These are phyloP conservation scores for Metarhizium brunneum DNA, from an alignment of 2,329 filamentous ascomycete species.

Conservation along the genomic window DNA sequence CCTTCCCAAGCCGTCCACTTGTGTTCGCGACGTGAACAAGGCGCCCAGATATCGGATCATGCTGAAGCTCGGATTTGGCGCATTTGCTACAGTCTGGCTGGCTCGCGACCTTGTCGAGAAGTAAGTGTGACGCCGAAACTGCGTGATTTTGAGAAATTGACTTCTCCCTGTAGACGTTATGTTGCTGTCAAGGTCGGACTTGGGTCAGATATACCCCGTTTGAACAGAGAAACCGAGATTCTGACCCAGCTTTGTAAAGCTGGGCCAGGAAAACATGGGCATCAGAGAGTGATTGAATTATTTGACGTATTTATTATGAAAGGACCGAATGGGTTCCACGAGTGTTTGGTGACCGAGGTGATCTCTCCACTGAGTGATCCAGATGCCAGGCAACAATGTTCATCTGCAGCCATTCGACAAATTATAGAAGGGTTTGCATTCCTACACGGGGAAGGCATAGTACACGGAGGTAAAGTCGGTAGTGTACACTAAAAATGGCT, in stretches of 20 bases:
- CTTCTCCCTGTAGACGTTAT: not conserved
- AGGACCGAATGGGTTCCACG: conserved; percentile 7
- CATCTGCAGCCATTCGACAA: not conserved
- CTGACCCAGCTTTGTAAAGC: not conserved
- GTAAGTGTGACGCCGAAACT: not conserved
- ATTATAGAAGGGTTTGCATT: conserved; percentile 1
- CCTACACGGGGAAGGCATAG: not conserved
- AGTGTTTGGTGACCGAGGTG: conserved; percentile 7
- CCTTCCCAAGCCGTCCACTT: conserved; percentile 1
- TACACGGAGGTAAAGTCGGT: too few species aligned
- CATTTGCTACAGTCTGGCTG: conserved; percentile 7
- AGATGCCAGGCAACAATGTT: not conserved
- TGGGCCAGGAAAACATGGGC: not conserved
- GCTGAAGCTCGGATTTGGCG: conserved; percentile 5
- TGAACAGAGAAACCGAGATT: not conserved
- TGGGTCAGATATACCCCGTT: conserved; percentile 1
- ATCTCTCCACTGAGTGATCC: conserved; percentile 2
- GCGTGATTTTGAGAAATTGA: not conserved
- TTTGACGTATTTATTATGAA: conserved; percentile 4
- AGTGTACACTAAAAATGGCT: too few species aligned
- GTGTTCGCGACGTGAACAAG: conserved; percentile 1
- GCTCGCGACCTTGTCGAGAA: conserved; percentile 2
- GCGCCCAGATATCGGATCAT: conserved; percentile 4
- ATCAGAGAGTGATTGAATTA: conserved; percentile 1
- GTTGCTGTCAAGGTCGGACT: conserved; percentile 3